These are phyloP conservation scores for Podila verticillata DNA, from an alignment of 192 early-diverging fungal genomes.

Conservation along the genomic window DNA sequence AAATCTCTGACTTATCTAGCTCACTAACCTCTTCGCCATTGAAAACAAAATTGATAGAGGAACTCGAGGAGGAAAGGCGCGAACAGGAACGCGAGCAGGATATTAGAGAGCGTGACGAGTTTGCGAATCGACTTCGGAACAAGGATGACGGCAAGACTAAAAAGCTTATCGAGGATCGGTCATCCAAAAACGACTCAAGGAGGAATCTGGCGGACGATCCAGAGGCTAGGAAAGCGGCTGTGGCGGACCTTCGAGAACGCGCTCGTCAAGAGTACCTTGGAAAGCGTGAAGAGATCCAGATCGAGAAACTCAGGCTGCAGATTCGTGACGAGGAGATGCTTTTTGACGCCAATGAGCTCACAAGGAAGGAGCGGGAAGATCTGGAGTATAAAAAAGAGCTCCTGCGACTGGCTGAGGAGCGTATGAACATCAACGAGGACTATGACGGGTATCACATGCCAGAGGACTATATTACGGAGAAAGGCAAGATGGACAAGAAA, in stretches of 20 bases:
- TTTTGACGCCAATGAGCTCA: slow-evolving; percentile 79
- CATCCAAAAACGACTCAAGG: slow-evolving; percentile 70
- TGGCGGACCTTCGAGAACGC: slow-evolving; percentile 83
- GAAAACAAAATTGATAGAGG: slow-evolving; percentile 24
- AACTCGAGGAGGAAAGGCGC: slow-evolving; percentile 59
- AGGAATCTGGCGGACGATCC: slow-evolving; percentile 87
- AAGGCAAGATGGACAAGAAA: slow-evolving; percentile 96
- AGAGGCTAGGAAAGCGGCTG: slow-evolving; percentile 70
- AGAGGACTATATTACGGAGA: slow-evolving; percentile 97
- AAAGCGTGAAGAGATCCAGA: slow-evolving; percentile 83
- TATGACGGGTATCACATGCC: slow-evolving; percentile 89
- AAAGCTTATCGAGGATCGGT: slow-evolving; percentile 79
- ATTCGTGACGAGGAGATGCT: slow-evolving; percentile 90
- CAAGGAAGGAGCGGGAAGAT: slow-evolving; percentile 78
- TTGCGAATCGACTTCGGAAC: slow-evolving; percentile 81
- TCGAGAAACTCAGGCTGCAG: slow-evolving; percentile 79
- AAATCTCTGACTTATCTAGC: not conserved
- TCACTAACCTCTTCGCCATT: not conserved
- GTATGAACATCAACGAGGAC: slow-evolving; percentile 79
- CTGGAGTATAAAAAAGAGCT: slow-evolving; percentile 88
- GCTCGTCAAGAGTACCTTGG: slow-evolving; percentile 93
- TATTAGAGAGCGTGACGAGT: slow-evolving; percentile 90
- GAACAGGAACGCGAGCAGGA: slow-evolving; percentile 72
- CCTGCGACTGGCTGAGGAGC: slow-evolving; percentile 85
- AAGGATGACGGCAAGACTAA: slow-evolving; percentile 86